Evolutionary conservation across 345 rosid species (phyloP).

Genomic region (Punica granatum): DNA sequence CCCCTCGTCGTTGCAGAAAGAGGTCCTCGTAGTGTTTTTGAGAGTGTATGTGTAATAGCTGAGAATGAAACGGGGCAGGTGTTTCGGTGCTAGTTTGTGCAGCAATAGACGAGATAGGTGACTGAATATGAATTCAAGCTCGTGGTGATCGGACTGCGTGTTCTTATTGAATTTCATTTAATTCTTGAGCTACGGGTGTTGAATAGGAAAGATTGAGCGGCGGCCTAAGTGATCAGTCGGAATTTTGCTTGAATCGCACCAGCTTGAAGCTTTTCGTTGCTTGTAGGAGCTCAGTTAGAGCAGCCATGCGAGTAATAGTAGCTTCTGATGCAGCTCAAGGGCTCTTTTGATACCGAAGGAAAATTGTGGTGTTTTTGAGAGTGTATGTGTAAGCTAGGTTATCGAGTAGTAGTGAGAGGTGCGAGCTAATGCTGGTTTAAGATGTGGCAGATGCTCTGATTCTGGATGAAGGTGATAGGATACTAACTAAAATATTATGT

Average conservation of each 20-base stretch:
- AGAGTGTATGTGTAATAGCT: too few species aligned
- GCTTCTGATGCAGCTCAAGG: not conserved
- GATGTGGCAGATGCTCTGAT: not conserved
- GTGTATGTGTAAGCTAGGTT: not conserved
- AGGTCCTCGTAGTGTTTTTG: too few species aligned
- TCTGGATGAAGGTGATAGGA: not conserved
- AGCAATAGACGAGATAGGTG: too few species aligned
- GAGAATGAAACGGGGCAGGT: too few species aligned
- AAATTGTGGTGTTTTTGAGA: not conserved
- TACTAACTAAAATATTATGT: not conserved
- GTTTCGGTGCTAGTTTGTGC: too few species aligned
- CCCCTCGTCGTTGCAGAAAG: too few species aligned
- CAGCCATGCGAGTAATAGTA: not conserved
- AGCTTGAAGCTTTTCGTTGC: not conserved
- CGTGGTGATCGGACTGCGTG: not conserved
- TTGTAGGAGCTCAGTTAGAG: not conserved
- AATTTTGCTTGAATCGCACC: not conserved
- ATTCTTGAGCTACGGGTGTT: not conserved
- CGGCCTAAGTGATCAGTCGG: not conserved
- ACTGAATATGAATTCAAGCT: not conserved
- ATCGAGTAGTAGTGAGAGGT: not conserved
- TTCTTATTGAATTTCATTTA: not conserved
- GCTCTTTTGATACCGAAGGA: not conserved
- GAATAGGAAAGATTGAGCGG: not conserved
- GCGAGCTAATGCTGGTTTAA: not conserved